Percentiles rank a stretch among this genome's conserved stretches.
phyloP scores from a whole-genome alignment of 2,329 filamentous ascomycete genomes.

The Penicillium hordei region DNA sequence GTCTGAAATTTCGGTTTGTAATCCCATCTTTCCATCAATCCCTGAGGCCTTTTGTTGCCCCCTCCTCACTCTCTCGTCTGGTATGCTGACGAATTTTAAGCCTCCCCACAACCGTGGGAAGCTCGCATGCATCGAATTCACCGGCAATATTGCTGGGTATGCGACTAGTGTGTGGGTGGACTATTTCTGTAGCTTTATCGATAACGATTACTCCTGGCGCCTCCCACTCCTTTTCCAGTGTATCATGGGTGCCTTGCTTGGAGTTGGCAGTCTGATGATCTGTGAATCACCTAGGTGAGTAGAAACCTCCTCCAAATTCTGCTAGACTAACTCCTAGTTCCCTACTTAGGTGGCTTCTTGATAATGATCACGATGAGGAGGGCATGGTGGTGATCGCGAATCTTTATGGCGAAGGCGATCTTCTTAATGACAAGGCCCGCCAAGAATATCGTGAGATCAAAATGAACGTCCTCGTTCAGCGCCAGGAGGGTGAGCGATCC shows the following conservation, averaged over 20 bases:
- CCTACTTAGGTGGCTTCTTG: constrained; percentile 79
- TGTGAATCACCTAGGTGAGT: constrained; percentile 88
- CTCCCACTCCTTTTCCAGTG: constrained; percentile 89
- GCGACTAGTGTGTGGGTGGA: constrained; percentile 98
- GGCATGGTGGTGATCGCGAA: constrained; percentile 98
- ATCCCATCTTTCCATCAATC: not conserved
- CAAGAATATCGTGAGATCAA: constrained; percentile 99
- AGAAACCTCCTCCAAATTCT: constrained; percentile 16
- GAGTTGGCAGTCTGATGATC: constrained; percentile 82
- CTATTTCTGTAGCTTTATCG: constrained; percentile 91
- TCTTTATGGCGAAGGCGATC: constrained; percentile 91
- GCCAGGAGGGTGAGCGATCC: constrained; percentile 89
- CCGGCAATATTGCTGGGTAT: constrained; percentile 94
- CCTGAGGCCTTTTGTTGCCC: not conserved
- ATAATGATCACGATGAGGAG: constrained; percentile 97
- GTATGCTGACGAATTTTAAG: constrained; percentile 25
- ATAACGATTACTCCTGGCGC: constrained; percentile 84
- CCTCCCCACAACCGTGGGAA: constrained; percentile 95
- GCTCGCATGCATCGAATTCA: constrained; percentile 96
- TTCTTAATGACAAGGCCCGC: constrained; percentile 86
- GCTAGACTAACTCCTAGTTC: constrained; percentile 26
- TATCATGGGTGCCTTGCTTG: constrained; percentile 85
- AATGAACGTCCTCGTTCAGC: constrained; percentile 90
- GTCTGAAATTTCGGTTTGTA: constrained; percentile 73
- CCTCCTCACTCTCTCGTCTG: not conserved